Base-by-base conservation (phyloP, 257 asterid genomes). In the Solanum ossicruentum region DNA sequence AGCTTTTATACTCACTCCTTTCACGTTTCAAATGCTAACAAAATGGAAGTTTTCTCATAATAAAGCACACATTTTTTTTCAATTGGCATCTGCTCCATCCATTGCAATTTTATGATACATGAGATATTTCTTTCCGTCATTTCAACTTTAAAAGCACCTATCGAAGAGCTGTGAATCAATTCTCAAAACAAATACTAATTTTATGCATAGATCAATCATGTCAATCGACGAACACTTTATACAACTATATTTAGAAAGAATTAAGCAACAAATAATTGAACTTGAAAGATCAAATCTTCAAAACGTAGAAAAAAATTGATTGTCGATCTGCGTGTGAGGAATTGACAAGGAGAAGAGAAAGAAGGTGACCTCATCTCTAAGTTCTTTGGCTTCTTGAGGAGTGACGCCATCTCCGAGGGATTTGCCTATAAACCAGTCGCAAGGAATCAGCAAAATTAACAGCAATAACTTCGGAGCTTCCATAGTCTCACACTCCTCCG, bases 331-430 rank as follows among this genome's bases (percentile, higher is more conserved):
- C 18, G 47, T 78, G 10, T 66, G 36, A 47, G 43, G 60, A 26
- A 80, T 65, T 51, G 58, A 28, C 49, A 45, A 41, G 7, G 43
- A 63, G 8, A 51, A 41, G 15, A 82, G 12, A 84, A 20, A 26
- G 43, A 69, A 20, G n/a, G 32, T 75, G 23, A 96, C 99, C 97
- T 96, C 99, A 84, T 95, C 97, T 89, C 98, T 91, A 89, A 95
- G 98, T 84, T 90, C 88, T 88, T 82, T 89, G 67, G 98, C 96
- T 88, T 95, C 98, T 58, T 92, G 91, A 75, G 90, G 88, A 81
- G 95, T 91, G 83, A 96, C 98, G 87, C 96, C 97, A 77, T 95
- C 98, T 1, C 97, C 91, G 26, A 87, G 79, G 84, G 87, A 78
- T 84, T 66, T 83, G 88, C 85, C 83, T 5, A 93, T 39, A 57